phyloP scores from a whole-genome alignment of 2,329 filamentous ascomycete genomes.

The Davidsoniella virescens region DNA sequence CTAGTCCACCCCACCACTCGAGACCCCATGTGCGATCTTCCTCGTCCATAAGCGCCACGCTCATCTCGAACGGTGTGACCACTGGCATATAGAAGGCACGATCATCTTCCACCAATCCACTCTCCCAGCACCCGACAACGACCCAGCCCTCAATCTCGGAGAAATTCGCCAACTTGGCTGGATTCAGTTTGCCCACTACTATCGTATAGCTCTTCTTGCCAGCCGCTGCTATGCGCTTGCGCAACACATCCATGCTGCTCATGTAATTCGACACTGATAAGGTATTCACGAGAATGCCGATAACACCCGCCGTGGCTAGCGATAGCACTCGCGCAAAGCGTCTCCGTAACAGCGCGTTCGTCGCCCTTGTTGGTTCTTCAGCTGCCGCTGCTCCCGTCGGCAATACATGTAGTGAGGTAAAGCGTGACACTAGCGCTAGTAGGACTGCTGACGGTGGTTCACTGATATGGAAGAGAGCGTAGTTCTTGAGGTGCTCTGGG shows the following conservation, averaged over 20 bases:
- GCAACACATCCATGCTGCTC: constrained; percentile 57
- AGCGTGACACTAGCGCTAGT: constrained; percentile 70
- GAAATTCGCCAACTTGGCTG: constrained; percentile 93
- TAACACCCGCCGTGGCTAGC: constrained; percentile 64
- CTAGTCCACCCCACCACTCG: constrained; percentile 78
- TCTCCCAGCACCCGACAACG: constrained; percentile 96
- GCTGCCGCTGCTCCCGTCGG: constrained; percentile 37
- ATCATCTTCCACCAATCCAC: constrained; percentile 73
- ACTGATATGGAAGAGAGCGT: constrained; percentile 73
- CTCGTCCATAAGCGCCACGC: constrained; percentile 59
- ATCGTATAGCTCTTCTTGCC: constrained; percentile 95
- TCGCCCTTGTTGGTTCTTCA: constrained; percentile 26
- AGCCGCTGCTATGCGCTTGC: constrained; percentile 53
- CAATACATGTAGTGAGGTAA: constrained; percentile 64
- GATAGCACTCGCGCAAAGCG: constrained; percentile 77
- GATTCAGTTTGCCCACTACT: constrained; percentile 90
- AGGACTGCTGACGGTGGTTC: constrained; percentile 68
- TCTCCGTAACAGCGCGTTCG: constrained; percentile 49
- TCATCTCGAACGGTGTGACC: constrained; percentile 88
- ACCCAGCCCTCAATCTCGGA: constrained; percentile 92
- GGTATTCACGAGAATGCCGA: constrained; percentile 92
- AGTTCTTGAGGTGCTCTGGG: constrained; percentile 38
- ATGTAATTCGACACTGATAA: constrained; percentile 86
- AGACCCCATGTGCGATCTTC: constrained; percentile 68
- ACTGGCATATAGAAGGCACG: constrained; percentile 71